These are phyloP conservation scores for Chaetomium globosum DNA, from an alignment of 2,329 filamentous ascomycete species.

Conservation along the genomic window DNA sequence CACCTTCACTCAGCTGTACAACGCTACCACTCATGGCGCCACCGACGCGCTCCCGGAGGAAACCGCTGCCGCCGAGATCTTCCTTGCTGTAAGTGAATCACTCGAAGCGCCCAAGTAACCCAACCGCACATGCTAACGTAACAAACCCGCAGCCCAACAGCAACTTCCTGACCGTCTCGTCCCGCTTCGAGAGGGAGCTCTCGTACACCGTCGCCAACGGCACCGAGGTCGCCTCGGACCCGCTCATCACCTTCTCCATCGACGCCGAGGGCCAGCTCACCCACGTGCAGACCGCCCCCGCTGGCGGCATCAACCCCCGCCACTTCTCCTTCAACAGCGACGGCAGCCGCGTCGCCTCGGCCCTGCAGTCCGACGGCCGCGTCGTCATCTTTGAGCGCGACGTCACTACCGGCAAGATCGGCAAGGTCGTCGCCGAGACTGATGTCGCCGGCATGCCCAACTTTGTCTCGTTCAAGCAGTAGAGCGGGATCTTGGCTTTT, in stretches of 20 bases:
- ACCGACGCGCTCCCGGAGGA: constrained; percentile 45
- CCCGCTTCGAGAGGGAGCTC: constrained; percentile 64
- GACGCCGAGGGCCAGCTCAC: constrained; percentile 55
- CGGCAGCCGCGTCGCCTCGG: constrained; percentile 67
- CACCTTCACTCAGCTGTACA: constrained; percentile 52
- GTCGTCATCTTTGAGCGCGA: constrained; percentile 66
- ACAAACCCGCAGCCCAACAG: constrained; percentile 53
- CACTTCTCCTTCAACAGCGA: constrained; percentile 68
- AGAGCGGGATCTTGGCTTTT: background rate
- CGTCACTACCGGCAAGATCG: constrained; percentile 59
- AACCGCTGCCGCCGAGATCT: constrained; percentile 58
- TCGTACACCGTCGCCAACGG: constrained; percentile 50
- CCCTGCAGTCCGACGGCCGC: constrained; percentile 61
- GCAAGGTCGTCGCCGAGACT: constrained; percentile 48
- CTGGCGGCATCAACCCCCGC: constrained; percentile 66
- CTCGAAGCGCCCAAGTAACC: background rate
- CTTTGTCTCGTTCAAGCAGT: constrained; percentile 53
- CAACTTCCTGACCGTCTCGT: constrained; percentile 67
- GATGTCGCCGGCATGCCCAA: constrained; percentile 51
- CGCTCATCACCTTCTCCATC: constrained; percentile 65
- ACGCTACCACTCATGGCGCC: constrained; percentile 52
- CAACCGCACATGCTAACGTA: constrained; percentile 1
- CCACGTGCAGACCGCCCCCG: constrained; percentile 60
- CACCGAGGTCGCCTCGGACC: constrained; percentile 59
- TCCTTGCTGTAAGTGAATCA: constrained; percentile 55